These are phyloP conservation scores for Clarireedia hainanense DNA, from an alignment of 2,329 filamentous ascomycete genomes.

Conservation along the genomic window DNA sequence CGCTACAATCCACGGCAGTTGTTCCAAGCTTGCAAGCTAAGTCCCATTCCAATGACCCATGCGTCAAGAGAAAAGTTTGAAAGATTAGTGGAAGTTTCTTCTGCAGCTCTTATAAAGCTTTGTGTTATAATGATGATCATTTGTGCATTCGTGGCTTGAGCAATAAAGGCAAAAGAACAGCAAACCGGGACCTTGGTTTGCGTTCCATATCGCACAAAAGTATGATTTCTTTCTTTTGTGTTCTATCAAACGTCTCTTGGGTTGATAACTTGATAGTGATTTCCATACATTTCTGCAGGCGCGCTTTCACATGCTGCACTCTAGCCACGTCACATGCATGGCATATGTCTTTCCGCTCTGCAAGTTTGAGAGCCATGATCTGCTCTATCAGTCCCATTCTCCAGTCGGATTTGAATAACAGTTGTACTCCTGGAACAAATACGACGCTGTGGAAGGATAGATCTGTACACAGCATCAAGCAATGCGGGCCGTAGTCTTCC, in stretches of 20 bases:
- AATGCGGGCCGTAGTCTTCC: constrained; percentile 8
- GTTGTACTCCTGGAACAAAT: constrained; percentile 3
- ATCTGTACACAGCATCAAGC: constrained; percentile 6
- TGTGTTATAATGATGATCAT: background rate
- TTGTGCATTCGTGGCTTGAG: background rate
- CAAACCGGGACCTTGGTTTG: constrained; percentile 6
- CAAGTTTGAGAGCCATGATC: background rate
- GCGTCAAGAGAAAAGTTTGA: background rate
- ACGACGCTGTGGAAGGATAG: constrained; percentile 1
- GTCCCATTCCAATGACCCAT: background rate
- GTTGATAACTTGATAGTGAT: background rate
- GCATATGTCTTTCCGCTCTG: background rate
- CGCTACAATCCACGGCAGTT: constrained; percentile 1
- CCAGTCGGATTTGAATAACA: background rate
- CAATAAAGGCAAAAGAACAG: background rate
- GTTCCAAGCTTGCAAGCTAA: background rate
- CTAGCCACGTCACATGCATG: constrained; percentile 8
- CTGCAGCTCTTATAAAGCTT: no score
- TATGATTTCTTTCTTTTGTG: background rate
- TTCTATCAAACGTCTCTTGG: no score
- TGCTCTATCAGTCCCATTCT: background rate
- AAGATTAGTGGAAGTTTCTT: no score
- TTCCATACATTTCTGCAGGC: background rate
- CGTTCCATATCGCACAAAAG: background rate
- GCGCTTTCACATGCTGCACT: constrained; percentile 3